Conservation (phyloP, 2,329 filamentous ascomycete genomes). For the Claviceps fusiformis region DNA sequence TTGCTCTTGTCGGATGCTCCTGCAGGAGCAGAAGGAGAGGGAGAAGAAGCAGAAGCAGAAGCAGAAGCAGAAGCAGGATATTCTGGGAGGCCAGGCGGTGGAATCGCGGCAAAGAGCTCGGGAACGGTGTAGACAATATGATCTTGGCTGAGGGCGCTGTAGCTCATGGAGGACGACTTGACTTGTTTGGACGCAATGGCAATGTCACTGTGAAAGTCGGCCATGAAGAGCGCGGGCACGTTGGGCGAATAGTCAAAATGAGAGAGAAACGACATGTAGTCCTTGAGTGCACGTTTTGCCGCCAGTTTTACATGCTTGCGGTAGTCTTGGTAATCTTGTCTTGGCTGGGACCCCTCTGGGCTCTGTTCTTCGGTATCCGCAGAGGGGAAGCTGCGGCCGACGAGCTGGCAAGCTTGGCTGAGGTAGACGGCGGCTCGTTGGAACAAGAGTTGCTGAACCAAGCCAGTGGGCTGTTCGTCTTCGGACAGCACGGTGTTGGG, state of each 20-base stretch:
- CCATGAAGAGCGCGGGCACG: conserved; percentile 27
- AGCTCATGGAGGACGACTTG: not conserved
- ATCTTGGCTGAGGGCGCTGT: conserved; percentile 10
- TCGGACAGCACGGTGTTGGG: conserved; percentile 23
- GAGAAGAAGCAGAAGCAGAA: not conserved
- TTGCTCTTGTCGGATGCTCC: not conserved
- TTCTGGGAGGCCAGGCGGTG: conserved; percentile 51
- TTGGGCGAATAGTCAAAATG: conserved; percentile 69
- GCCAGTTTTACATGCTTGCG: conserved; percentile 58
- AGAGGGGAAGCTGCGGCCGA: conserved; percentile 37
- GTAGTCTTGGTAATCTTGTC: conserved; percentile 18
- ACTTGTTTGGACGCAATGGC: conserved; percentile 16
- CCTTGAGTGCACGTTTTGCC: conserved; percentile 62
- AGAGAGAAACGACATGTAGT: conserved; percentile 59
- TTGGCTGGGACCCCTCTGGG: conserved; percentile 4
- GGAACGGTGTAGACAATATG: conserved; percentile 35
- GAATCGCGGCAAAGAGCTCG: conserved; percentile 56
- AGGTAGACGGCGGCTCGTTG: conserved; percentile 63
- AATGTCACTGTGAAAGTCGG: conserved; percentile 44
- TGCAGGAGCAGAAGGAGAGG: not conserved
- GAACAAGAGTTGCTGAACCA: conserved; percentile 63
- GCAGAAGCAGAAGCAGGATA: conserved; percentile 35
- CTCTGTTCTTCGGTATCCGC: not conserved
- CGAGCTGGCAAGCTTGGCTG: conserved; percentile 53
- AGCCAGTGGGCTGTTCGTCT: conserved; percentile 52